Percentiles rank a stretch among this genome's conserved stretches.
Evolutionary conservation across 352 stramenopile genomes (phyloP).

Genomic region (Lagenidium sp.): DNA sequence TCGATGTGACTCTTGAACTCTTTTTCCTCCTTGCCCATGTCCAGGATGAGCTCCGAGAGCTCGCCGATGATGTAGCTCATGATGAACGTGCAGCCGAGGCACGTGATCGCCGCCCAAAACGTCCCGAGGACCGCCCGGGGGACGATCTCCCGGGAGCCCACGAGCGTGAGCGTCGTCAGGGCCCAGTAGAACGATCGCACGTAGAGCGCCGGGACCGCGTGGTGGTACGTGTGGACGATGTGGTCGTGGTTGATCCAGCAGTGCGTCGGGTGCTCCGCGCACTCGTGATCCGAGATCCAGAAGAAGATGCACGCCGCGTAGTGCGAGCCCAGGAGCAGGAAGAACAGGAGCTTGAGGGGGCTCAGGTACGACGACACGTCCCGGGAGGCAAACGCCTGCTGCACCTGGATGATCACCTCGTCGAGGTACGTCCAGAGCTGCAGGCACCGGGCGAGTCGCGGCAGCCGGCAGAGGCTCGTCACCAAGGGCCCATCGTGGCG

Average conservation of each 20-base stretch:
- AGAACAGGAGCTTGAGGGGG: slow-evolving; percentile 57
- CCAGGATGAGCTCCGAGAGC: slow-evolving; percentile 64
- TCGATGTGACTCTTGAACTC: slow-evolving; percentile 60
- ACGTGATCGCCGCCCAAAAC: slow-evolving; percentile 45
- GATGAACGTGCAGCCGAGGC: slow-evolving; percentile 60
- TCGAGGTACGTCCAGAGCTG: slow-evolving; percentile 52
- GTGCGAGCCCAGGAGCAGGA: slow-evolving; percentile 51
- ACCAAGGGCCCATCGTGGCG: slow-evolving; percentile 7
- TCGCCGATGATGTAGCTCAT: slow-evolving; percentile 69
- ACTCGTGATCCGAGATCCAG: slow-evolving; percentile 53
- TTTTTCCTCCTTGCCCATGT: slow-evolving; percentile 64
- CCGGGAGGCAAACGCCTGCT: slow-evolving; percentile 53
- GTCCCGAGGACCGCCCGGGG: slow-evolving; percentile 29
- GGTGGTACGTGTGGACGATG: slow-evolving; percentile 48
- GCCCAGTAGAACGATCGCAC: slow-evolving; percentile 67
- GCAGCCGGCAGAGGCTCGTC: slow-evolving; percentile 35
- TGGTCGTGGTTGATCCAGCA: slow-evolving; percentile 61
- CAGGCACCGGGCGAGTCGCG: slow-evolving; percentile 38
- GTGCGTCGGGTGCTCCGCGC: slow-evolving; percentile 12
- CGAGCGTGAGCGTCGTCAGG: slow-evolving; percentile 48
- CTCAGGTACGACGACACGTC: slow-evolving; percentile 65
- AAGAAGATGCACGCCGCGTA: slow-evolving; percentile 66
- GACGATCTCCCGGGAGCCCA: slow-evolving; percentile 50
- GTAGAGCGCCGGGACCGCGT: slow-evolving; percentile 40
- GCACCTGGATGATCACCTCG: slow-evolving; percentile 54